Conservation (phyloP, 2,329 filamentous ascomycete genomes). For the Penicillium sclerotigenum region DNA sequence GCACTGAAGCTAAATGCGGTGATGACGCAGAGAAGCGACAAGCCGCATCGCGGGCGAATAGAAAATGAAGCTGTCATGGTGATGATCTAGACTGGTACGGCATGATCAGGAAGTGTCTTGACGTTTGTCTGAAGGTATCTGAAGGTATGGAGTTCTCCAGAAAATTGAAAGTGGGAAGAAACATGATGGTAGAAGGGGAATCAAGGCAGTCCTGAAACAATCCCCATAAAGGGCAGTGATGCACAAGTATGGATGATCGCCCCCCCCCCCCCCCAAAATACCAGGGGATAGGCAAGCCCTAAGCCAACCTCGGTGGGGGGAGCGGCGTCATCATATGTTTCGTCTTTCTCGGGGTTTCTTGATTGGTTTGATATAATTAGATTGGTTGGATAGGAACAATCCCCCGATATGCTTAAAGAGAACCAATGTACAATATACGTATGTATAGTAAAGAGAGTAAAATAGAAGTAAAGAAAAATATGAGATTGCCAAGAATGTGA, state of each 20-base stretch:
- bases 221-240: background rate
- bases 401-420: background rate
- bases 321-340: slow-evolving; percentile 1
- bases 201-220: background rate
- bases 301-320: background rate
- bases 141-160: background rate
- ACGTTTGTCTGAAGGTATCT: background rate
- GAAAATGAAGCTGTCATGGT: slow-evolving; percentile 23
- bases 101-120: background rate
- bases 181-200: background rate
- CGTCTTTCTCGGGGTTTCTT: background rate
- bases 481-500: background rate
- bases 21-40: slow-evolving; percentile 23
- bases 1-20: slow-evolving; percentile 18
- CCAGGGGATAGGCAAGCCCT: background rate
- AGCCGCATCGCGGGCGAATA: slow-evolving; percentile 23
- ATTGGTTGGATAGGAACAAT: background rate
- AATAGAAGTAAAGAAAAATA: background rate
- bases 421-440: too few species aligned
- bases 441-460: background rate
- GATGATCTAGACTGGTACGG: background rate
- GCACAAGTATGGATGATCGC: background rate
- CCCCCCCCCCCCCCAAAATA: background rate
- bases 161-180: background rate
- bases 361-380: background rate